These are phyloP conservation scores for Proliferodiscus dingleyae DNA, from an alignment of 2,329 filamentous ascomycete genomes.

Conservation along the genomic window DNA sequence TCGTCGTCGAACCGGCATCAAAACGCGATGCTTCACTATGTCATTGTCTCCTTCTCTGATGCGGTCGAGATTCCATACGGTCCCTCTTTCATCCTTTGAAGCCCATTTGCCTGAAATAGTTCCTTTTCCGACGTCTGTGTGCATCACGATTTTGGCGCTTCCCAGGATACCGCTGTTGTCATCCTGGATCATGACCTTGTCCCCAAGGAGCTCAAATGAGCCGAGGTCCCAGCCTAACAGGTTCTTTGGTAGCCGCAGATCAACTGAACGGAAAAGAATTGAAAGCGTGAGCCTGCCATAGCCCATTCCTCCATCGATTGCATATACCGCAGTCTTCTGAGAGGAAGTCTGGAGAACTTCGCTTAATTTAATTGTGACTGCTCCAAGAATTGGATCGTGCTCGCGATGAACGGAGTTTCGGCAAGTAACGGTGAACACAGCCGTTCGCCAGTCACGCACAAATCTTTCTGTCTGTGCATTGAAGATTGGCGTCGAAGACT, in stretches of 20 bases:
- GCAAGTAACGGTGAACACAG: slow-evolving; percentile 16
- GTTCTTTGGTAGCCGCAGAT: slow-evolving; percentile 12
- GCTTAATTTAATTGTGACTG: slow-evolving; percentile 16
- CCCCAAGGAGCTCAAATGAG: slow-evolving; percentile 14
- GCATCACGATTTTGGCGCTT: slow-evolving; percentile 11
- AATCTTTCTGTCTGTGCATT: slow-evolving; percentile 18
- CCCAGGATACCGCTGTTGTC: slow-evolving; percentile 6
- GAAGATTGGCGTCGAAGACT: slow-evolving; percentile 17
- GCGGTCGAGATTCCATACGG: slow-evolving; percentile 11
- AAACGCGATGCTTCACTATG: slow-evolving; percentile 13
- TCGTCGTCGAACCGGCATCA: slow-evolving; percentile 13
- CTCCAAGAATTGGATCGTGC: slow-evolving; percentile 17
- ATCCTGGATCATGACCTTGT: slow-evolving; percentile 10
- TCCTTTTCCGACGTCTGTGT: slow-evolving; percentile 17
- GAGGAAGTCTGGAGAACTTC: slow-evolving; percentile 16
- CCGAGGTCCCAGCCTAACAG: slow-evolving; percentile 18
- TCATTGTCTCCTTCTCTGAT: slow-evolving; percentile 9
- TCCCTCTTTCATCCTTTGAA: slow-evolving; percentile 5
- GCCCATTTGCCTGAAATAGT: slow-evolving; percentile 12
- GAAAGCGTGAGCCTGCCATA: slow-evolving; percentile 18
- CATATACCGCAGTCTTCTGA: slow-evolving; percentile 15
- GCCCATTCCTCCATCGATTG: slow-evolving; percentile 16
- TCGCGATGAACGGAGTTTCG: slow-evolving; percentile 16
- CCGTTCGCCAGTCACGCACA: slow-evolving; percentile 17
- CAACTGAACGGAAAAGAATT: slow-evolving; percentile 17